Evolutionary conservation across 2,329 filamentous ascomycete genomes (phyloP).

Genomic region (Penicillium sp.): DNA sequence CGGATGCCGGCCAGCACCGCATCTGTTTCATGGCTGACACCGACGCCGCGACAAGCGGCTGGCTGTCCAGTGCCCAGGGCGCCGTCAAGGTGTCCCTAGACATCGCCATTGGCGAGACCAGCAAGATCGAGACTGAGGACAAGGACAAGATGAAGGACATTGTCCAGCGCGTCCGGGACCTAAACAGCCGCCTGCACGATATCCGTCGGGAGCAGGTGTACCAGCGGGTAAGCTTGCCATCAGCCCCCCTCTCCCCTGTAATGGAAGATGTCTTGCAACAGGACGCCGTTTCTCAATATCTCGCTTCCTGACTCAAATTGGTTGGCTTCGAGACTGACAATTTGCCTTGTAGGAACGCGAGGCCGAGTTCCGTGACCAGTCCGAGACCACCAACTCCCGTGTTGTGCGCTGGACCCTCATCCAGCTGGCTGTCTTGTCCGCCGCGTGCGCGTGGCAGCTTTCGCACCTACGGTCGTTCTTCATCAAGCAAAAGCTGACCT

Average conservation of each 20-base stretch:
- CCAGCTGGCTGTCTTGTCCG: conserved; percentile 77
- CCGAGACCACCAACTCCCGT: conserved; percentile 84
- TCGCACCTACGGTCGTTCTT: conserved; percentile 96
- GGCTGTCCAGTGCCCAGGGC: conserved; percentile 69
- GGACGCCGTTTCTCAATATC: neutral
- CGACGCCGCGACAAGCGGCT: conserved; percentile 64
- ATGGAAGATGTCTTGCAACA: too few relatives aligned
- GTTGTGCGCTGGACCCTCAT: conserved; percentile 93
- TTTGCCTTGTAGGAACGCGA: conserved; percentile 72
- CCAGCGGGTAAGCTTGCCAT: conserved; percentile 66
- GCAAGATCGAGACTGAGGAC: conserved; percentile 87
- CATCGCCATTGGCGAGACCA: conserved; percentile 90
- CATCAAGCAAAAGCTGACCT: conserved; percentile 99
- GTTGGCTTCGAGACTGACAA: too few relatives aligned
- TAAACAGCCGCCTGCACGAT: conserved; percentile 83
- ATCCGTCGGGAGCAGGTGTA: conserved; percentile 94
- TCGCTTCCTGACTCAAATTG: neutral
- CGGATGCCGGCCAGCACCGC: conserved; percentile 91
- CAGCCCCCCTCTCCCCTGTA: too few relatives aligned
- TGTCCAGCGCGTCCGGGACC: conserved; percentile 79
- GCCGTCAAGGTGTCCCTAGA: conserved; percentile 83
- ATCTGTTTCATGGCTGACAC: conserved; percentile 90
- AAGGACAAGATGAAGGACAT: conserved; percentile 92
- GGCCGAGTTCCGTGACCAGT: conserved; percentile 96
- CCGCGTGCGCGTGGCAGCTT: conserved; percentile 94